Evolutionary conservation across 1,284 basidiomycete genomes (phyloP), one percentile per base, ranked within the genome.

Genomic region (Boletus semigastroideus): DNA sequence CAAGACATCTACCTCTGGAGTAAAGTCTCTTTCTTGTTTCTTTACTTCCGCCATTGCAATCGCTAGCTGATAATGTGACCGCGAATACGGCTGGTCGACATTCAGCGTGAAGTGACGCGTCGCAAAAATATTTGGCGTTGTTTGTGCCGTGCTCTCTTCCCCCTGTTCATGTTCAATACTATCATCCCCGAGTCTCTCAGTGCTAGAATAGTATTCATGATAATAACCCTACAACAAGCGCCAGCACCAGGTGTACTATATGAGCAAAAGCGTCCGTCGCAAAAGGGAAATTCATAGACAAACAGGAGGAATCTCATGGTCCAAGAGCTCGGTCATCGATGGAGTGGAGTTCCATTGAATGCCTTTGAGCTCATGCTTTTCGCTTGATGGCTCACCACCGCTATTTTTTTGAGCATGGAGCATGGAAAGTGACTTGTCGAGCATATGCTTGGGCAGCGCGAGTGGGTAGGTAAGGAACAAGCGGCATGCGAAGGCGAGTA

Each of bases 1-100:
- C 7, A 88, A 63, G 14, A 71, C 72, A 62, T 88, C 76, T 7
- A 89, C 87, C 66, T 90, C 87, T 49, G 78, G 74, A 1, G 87
- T 86, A 51, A 75, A 90, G 60, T 90, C 87, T 64, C 80, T 84
- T 66, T 90, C 88, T 71, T 90, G 86, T 71, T 89, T 89, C 73
- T 85, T 87, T 67, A 78, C 78, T 59, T 90, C 88, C 36, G 86
- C 77, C 87, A 90, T 90, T 64, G 68, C n/a, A n/a, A n/a, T n/a
- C n/a, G n/a, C 76, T 61, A 69, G 72, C 55, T 52, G 65, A 55
- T 67, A 61, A 47, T 69, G 57, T 19, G 64, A 67, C 48, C 66
- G 69, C 55, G 70, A 68, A 59, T 71, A 71, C 17, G 68, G 61
- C 42, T 51, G 57, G 71, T 65, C 63, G 69, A 68, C 57, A 61